Evolutionary conservation across 768 basidiomycete species (phyloP).

Genomic region (Tephrocybe sp.): DNA sequence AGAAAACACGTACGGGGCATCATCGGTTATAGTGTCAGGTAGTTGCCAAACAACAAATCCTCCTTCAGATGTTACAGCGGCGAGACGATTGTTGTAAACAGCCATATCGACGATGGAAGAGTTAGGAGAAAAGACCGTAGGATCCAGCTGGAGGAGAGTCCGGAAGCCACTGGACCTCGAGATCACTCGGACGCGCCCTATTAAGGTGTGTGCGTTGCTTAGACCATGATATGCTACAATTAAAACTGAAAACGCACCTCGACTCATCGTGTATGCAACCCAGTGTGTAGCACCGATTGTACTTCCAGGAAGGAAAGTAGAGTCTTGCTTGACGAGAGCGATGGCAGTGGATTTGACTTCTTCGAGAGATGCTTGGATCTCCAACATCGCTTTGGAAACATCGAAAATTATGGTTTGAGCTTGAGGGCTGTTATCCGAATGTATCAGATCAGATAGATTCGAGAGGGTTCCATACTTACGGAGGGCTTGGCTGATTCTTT

Average conservation of each 20-base stretch:
- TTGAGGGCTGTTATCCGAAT: conserved; percentile 45
- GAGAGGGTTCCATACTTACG: conserved; percentile 35
- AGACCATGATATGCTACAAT: conserved; percentile 1
- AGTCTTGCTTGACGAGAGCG: conserved; percentile 83
- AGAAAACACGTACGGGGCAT: conserved; percentile 67
- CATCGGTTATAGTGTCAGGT: conserved; percentile 80
- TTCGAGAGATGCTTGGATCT: conserved; percentile 75
- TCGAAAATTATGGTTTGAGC: conserved; percentile 74
- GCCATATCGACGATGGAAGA: conserved; percentile 73
- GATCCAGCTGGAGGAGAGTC: conserved; percentile 75
- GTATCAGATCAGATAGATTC: conserved; percentile 5
- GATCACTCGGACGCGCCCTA: conserved; percentile 86
- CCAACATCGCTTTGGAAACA: conserved; percentile 69
- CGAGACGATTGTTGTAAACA: conserved; percentile 77
- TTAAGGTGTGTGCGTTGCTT: conserved; percentile 4
- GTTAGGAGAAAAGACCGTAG: conserved; percentile 50
- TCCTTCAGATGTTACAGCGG: conserved; percentile 85
- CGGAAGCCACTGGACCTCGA: conserved; percentile 87
- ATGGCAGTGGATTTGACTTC: conserved; percentile 88
- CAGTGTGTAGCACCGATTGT: conserved; percentile 91
- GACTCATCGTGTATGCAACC: conserved; percentile 93
- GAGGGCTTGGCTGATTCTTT: conserved; percentile 57
- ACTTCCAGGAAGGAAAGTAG: conserved; percentile 80
- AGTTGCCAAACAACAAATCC: conserved; percentile 90
- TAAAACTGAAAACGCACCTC: conserved; percentile 41